Evolutionary conservation across 179 eudicot species (phyloP).

Genomic region (Amaranthus tricolor): DNA sequence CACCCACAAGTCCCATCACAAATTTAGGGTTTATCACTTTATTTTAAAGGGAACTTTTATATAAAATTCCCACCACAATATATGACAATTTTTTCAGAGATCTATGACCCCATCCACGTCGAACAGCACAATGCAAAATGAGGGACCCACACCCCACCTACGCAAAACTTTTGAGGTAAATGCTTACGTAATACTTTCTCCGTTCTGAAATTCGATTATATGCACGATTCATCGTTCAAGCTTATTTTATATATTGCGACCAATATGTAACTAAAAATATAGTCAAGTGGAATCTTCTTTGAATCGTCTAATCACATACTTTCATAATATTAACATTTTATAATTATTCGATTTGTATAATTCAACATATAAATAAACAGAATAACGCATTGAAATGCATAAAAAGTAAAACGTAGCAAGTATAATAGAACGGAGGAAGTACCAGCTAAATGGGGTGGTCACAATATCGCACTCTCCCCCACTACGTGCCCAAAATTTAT

Average conservation of each 20-base stretch:
- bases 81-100: constrained; percentile 10
- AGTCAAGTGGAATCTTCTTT: no score
- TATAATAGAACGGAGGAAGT: no score
- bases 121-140: constrained; percentile 19
- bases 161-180: constrained; percentile 11
- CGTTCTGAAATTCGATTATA: no score
- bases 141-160: constrained; percentile 27
- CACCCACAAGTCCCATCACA: constrained; percentile 19
- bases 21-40: constrained; percentile 14
- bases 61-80: constrained; percentile 16
- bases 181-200: constrained; percentile 28
- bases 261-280: no score
- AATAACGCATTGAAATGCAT: no score
- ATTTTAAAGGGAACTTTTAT: not conserved
- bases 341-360: no score
- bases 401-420: no score
- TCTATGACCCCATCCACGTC: constrained; percentile 25
- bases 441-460: constrained; percentile 25
- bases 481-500: constrained; percentile 22
- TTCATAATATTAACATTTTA: no score
- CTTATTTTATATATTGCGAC: no score
- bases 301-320: no score
- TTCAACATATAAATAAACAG: no score
- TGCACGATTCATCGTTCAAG: no score
- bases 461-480: constrained; percentile 27